Evolutionary conservation across 1,284 basidiomycete genomes (phyloP).

Genomic region (Microbotryum saponariae): DNA sequence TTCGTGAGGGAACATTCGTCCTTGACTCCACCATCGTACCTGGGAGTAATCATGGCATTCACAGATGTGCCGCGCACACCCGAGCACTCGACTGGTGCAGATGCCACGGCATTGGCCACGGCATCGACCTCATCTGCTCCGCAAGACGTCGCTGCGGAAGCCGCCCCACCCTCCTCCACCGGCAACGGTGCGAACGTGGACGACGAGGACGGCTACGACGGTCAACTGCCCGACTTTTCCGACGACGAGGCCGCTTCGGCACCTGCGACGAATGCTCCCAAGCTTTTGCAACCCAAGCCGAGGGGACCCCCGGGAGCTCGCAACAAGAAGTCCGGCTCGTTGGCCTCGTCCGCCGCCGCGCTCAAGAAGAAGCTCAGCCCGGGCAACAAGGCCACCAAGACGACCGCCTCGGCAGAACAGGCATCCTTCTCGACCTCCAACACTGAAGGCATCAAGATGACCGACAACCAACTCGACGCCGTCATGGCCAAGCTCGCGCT

Average conservation of each 20-base stretch:
- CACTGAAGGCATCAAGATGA: slow-evolving; percentile 8
- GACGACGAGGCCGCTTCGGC: slow-evolving; percentile 6
- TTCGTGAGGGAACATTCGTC: too few relatives aligned
- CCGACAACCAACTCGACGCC: slow-evolving; percentile 18
- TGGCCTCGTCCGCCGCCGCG: neutral
- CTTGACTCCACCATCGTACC: too few relatives aligned
- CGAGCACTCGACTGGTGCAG: too few relatives aligned
- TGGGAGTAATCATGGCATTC: too few relatives aligned
- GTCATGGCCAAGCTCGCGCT: slow-evolving; percentile 14
- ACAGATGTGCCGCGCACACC: too few relatives aligned
- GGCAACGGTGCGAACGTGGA: neutral
- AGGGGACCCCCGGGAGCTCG: slow-evolving; percentile 11
- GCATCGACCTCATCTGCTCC: too few relatives aligned
- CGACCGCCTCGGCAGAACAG: neutral
- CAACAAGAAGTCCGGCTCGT: slow-evolving; percentile 11
- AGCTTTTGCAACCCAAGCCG: neutral
- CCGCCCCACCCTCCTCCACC: too few relatives aligned
- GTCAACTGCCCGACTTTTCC: slow-evolving; percentile 26
- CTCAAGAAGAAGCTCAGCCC: slow-evolving; percentile 15
- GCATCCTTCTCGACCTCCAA: neutral
- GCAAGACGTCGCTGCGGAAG: too few relatives aligned
- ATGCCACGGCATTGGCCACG: too few relatives aligned
- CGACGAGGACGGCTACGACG: slow-evolving; percentile 10
- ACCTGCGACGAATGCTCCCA: neutral
- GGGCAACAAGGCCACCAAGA: slow-evolving; percentile 4